Percentiles rank a stretch among this genome's conserved stretches.
Conservation (phyloP, 2,329 filamentous ascomycete species). For the Keithomyces neogunnii region DNA sequence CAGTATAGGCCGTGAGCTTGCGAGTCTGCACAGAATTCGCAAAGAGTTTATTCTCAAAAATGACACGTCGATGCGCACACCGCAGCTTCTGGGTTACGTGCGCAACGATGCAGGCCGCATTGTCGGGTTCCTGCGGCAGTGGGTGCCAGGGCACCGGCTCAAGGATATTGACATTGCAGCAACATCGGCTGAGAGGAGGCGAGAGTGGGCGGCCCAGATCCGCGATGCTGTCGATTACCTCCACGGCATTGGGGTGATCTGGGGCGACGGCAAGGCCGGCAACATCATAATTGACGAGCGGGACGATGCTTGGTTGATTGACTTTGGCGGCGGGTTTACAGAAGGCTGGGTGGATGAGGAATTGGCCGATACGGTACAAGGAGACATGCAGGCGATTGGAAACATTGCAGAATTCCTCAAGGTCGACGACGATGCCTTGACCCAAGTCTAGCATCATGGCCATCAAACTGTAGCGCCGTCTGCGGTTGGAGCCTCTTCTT, state of each 20-base stretch:
- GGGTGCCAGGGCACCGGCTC: slow-evolving; percentile 11
- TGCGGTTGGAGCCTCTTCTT: too few relatives aligned
- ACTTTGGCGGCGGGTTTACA: slow-evolving; percentile 22
- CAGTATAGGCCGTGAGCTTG: slow-evolving; percentile 11
- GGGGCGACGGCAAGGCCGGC: slow-evolving; percentile 22
- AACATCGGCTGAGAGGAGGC: neutral
- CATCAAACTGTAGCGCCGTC: too few relatives aligned
- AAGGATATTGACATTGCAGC: slow-evolving; percentile 9
- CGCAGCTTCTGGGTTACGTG: slow-evolving; percentile 12
- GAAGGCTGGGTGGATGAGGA: slow-evolving; percentile 19
- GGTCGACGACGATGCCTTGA: too few relatives aligned
- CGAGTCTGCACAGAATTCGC: slow-evolving; percentile 9
- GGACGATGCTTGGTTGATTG: slow-evolving; percentile 21
- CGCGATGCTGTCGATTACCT: slow-evolving; percentile 9
- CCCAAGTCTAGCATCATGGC: too few relatives aligned
- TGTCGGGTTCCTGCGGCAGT: slow-evolving; percentile 12
- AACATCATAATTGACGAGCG: slow-evolving; percentile 21
- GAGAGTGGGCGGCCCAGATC: slow-evolving; percentile 13
- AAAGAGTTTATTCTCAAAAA: neutral
- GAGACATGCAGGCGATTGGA: slow-evolving; percentile 1
- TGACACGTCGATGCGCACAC: slow-evolving; percentile 7
- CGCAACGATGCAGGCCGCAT: slow-evolving; percentile 6
- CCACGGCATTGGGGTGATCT: slow-evolving; percentile 14
- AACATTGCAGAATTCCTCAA: too few relatives aligned
- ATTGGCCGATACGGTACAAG: slow-evolving; percentile 15